phyloP scores from a whole-genome alignment of 176 grass and related monocot genomes.

The Thinopyrum elongatum region DNA sequence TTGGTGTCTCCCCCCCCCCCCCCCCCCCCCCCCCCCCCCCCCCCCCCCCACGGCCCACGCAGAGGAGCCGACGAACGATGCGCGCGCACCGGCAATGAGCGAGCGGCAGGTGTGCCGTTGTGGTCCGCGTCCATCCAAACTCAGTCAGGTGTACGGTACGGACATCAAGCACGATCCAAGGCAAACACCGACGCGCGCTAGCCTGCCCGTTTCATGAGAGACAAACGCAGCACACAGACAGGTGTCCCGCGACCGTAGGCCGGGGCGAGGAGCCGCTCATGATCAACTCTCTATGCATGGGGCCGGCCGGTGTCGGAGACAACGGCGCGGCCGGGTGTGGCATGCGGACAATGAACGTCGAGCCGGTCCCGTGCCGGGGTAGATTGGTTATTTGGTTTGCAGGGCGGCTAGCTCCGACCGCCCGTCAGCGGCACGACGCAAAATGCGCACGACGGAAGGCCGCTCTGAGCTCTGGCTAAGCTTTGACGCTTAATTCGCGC shows the following conservation, averaged over 20 bases:
- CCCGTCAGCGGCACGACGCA: not conserved
- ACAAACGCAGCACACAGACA: slow-evolving; percentile 2
- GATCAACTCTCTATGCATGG: not conserved
- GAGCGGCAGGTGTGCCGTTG: slow-evolving; percentile 17
- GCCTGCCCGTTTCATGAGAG: not conserved
- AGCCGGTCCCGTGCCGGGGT: not conserved
- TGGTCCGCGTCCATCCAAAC: slow-evolving; percentile 21
- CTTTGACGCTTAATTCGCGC: slow-evolving; percentile 16
- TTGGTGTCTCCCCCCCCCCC: not conserved
- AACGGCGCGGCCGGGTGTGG: not conserved
- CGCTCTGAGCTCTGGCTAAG: not conserved
- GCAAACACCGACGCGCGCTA: not conserved
- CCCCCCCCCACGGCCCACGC: not conserved
- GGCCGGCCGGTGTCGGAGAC: not conserved
- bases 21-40: too few relatives aligned
- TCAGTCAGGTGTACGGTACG: not conserved
- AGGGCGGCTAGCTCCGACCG: not conserved
- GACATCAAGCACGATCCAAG: not conserved
- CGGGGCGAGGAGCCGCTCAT: not conserved
- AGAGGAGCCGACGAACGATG: not conserved
- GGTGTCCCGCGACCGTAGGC: slow-evolving; percentile 15
- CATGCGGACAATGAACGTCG: not conserved
- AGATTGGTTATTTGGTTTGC: slow-evolving; percentile 26
- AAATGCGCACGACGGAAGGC: not conserved
- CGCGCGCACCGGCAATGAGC: not conserved